A percentile compares a stretch with the other conserved stretches of the same genome.
Evolutionary conservation across 2,329 filamentous ascomycete genomes (phyloP).

Genomic region (Rutstroemia sp.): DNA sequence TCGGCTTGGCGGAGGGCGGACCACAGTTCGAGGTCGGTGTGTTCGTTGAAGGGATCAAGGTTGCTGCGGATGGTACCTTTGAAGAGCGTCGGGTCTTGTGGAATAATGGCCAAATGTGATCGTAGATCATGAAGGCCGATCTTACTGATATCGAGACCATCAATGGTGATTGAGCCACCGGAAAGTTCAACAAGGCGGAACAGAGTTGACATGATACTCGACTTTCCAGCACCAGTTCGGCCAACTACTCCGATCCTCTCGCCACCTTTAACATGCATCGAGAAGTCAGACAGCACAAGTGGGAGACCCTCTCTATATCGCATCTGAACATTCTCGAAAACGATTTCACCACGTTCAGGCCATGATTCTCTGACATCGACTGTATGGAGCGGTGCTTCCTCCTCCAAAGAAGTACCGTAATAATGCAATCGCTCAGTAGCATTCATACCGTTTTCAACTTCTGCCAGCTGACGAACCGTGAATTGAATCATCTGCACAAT

Average conservation of each 20-base stretch:
- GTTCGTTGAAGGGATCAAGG: slow-evolving; percentile 73
- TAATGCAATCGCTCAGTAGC: slow-evolving; percentile 86
- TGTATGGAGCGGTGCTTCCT: slow-evolving; percentile 80
- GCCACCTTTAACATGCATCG: slow-evolving; percentile 65
- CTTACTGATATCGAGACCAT: slow-evolving; percentile 62
- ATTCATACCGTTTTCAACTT: slow-evolving; percentile 98
- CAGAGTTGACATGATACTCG: slow-evolving; percentile 73
- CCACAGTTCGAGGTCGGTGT: slow-evolving; percentile 73
- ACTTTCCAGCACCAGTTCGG: slow-evolving; percentile 76
- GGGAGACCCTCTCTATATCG: slow-evolving; percentile 66
- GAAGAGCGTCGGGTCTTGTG: slow-evolving; percentile 79
- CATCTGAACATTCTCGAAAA: slow-evolving; percentile 71
- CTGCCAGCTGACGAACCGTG: slow-evolving; percentile 84
- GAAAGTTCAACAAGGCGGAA: slow-evolving; percentile 68
- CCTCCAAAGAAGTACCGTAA: slow-evolving; percentile 79
- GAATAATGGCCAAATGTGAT: slow-evolving; percentile 72
- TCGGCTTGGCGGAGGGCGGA: slow-evolving; percentile 70
- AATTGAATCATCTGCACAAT: slow-evolving; percentile 97
- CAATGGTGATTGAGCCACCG: slow-evolving; percentile 54
- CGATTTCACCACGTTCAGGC: slow-evolving; percentile 80
- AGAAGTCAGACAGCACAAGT: slow-evolving; percentile 63
- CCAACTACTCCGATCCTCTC: slow-evolving; percentile 78
- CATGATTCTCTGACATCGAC: slow-evolving; percentile 65
- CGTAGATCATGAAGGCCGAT: slow-evolving; percentile 70
- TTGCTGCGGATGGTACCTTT: slow-evolving; percentile 72